phyloP scores from a whole-genome alignment of 768 basidiomycete species.

The Leucosporidium creatinivorum region DNA sequence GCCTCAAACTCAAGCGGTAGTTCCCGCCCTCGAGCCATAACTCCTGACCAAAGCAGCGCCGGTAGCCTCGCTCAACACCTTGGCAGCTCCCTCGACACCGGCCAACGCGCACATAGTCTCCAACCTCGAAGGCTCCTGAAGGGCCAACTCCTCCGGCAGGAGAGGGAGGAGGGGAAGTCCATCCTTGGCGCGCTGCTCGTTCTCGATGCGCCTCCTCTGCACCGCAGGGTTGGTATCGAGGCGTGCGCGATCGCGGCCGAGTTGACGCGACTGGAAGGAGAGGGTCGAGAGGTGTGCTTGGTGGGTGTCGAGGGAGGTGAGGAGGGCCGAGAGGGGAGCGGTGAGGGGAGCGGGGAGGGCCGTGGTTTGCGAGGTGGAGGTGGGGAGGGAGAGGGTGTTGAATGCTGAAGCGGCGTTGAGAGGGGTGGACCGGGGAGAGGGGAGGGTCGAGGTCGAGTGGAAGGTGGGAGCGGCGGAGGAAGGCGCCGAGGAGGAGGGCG shows the following conservation, averaged over 20 bases:
- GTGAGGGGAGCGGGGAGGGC: slow-evolving; percentile 25
- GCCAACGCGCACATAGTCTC: slow-evolving; percentile 32
- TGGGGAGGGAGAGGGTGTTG: slow-evolving; percentile 27
- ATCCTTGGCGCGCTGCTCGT: slow-evolving; percentile 31
- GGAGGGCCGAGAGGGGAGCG: slow-evolving; percentile 26
- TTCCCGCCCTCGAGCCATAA: slow-evolving; percentile 1
- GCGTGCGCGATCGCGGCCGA: slow-evolving; percentile 33
- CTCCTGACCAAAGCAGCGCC: slow-evolving; percentile 4
- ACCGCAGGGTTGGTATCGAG: slow-evolving; percentile 30
- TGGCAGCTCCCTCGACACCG: slow-evolving; percentile 32
- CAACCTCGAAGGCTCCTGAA: slow-evolving; percentile 29
- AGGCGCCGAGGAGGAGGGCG: slow-evolving; percentile 11
- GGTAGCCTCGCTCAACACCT: slow-evolving; percentile 10
- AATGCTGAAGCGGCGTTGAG: slow-evolving; percentile 13
- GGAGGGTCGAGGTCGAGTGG: slow-evolving; percentile 3
- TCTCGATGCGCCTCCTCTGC: slow-evolving; percentile 28
- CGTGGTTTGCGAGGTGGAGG: slow-evolving; percentile 13
- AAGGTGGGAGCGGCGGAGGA: slow-evolving; percentile 6
- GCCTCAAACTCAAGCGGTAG: neutral
- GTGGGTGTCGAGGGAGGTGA: slow-evolving; percentile 34
- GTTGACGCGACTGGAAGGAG: slow-evolving; percentile 34
- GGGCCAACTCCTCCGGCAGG: slow-evolving; percentile 24
- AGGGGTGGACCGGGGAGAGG: slow-evolving; percentile 3
- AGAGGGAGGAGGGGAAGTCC: slow-evolving; percentile 27
- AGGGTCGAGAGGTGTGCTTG: slow-evolving; percentile 33